Conservation (phyloP, 169 alveolate species). For the Plasmodium sp. region DNA sequence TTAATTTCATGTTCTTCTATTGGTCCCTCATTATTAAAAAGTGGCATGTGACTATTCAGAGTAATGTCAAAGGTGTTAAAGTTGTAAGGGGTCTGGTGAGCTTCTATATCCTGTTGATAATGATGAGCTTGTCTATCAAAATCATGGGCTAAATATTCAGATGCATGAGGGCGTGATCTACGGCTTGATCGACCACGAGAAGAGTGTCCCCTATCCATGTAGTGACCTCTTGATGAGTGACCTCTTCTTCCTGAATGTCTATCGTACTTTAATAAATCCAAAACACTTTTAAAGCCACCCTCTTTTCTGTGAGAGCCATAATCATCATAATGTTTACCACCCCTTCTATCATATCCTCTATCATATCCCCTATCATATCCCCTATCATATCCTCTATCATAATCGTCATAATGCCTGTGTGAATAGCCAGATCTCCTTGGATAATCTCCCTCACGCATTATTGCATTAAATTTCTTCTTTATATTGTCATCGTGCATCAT, state of each 20-base stretch:
- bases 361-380: neutral
- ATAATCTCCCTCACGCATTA: neutral
- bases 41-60: neutral
- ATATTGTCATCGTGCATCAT: neutral
- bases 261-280: neutral
- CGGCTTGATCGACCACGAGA: neutral
- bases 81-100: neutral
- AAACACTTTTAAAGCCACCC: no score
- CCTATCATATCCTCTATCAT: neutral
- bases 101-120: neutral
- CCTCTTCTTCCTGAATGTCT: neutral
- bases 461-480: neutral
- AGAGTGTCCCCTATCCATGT: neutral
- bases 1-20: neutral
- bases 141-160: neutral
- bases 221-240: neutral
- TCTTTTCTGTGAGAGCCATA: neutral
- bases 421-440: neutral
- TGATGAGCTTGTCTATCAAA: neutral
- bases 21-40: neutral
- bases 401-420: neutral
- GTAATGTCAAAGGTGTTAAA: neutral
- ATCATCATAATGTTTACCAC: neutral
- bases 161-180: no score
- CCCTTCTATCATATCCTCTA: neutral